phyloP scores from a whole-genome alignment of 2,329 filamentous ascomycete genomes.

The Fusarium goolgardi region DNA sequence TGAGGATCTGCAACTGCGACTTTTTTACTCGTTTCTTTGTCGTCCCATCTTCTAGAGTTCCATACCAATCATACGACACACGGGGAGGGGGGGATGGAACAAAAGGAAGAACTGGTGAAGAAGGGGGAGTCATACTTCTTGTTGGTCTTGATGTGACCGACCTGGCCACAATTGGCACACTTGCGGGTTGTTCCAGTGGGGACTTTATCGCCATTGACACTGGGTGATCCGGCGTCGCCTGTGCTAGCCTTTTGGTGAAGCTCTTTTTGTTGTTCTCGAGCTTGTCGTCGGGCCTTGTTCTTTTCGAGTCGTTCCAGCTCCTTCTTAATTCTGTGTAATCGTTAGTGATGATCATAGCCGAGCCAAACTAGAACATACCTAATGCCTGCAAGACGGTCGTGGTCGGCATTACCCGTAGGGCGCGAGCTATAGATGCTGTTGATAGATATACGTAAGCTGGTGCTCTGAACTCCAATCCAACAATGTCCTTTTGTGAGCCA shows the following conservation, averaged over 20 bases:
- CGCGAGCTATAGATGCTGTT: slow-evolving; percentile 62
- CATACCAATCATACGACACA: slow-evolving; percentile 52
- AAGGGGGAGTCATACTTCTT: slow-evolving; percentile 78
- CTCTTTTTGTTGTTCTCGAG: slow-evolving; percentile 90
- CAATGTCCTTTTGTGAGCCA: slow-evolving; percentile 47
- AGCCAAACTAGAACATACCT: slow-evolving; percentile 48
- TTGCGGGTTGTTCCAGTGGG: slow-evolving; percentile 82
- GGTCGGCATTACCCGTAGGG: slow-evolving; percentile 63
- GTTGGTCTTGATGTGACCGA: slow-evolving; percentile 98
- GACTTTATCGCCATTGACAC: slow-evolving; percentile 61
- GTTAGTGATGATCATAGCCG: slow-evolving; percentile 26
- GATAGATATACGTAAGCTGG: slow-evolving; percentile 55
- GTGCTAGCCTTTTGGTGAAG: slow-evolving; percentile 60
- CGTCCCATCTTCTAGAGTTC: slow-evolving; percentile 29
- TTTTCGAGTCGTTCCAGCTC: slow-evolving; percentile 88
- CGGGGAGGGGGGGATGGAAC: slow-evolving; percentile 45
- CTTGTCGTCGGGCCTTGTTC: slow-evolving; percentile 90
- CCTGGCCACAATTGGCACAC: slow-evolving; percentile 96
- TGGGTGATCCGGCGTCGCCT: slow-evolving; percentile 64
- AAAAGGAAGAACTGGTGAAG: slow-evolving; percentile 17
- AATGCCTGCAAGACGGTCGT: slow-evolving; percentile 61
- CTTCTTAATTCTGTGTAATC: slow-evolving; percentile 55
- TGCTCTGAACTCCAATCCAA: slow-evolving; percentile 52
- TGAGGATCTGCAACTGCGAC: slow-evolving; percentile 31
- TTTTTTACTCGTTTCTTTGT: slow-evolving; percentile 37